Conservation (phyloP, 163 green algal genomes). For the Dunaliella salina region DNA sequence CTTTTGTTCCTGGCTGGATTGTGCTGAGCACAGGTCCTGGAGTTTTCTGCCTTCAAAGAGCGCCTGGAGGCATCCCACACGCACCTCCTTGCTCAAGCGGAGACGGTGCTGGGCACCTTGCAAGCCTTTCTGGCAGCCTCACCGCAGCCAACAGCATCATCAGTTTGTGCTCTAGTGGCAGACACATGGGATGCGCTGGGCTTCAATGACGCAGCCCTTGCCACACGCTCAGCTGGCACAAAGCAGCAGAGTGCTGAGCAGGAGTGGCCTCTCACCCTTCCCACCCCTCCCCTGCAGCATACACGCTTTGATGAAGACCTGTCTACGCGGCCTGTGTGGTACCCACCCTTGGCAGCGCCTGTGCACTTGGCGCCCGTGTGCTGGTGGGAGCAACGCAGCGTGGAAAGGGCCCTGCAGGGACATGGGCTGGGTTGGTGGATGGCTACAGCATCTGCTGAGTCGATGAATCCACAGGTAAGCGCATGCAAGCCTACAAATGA, state of each 20-base stretch:
- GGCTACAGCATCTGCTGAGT: background rate
- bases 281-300: background rate
- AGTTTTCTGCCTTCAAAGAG: constrained; percentile 66
- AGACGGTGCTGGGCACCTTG: constrained; percentile 15
- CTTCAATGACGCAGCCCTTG: background rate
- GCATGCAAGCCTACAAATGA: background rate
- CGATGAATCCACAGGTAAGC: background rate
- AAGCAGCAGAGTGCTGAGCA: background rate
- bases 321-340: constrained; percentile 41
- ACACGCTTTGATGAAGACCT: constrained; percentile 59
- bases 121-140: background rate
- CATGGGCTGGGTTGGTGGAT: constrained; percentile 1
- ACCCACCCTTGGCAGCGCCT: constrained; percentile 20
- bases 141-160: background rate
- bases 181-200: background rate
- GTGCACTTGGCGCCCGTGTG: constrained; percentile 4
- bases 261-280: background rate
- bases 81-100: constrained; percentile 18
- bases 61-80: constrained; percentile 46
- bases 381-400: constrained; percentile 23
- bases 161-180: background rate
- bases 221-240: background rate
- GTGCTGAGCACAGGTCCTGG: constrained; percentile 39
- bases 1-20: background rate
- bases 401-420: background rate